Base-by-base conservation (phyloP, 2,329 filamentous ascomycete genomes). In the Talaromyces amestolkiae region DNA sequence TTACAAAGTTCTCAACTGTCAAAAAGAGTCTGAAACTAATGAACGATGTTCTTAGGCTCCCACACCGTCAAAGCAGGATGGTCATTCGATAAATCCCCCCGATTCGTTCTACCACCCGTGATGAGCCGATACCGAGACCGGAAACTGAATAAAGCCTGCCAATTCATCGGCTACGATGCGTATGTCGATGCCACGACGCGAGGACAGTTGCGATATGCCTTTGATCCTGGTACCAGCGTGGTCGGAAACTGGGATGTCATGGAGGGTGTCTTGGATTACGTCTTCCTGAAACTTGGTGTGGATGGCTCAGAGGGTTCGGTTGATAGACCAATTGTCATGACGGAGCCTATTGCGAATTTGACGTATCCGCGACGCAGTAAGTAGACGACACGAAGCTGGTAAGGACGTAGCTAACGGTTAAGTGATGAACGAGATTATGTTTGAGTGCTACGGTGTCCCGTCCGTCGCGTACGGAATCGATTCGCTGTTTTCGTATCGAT, bases 161-260 rank as follows among this genome's bases (percentile, higher is more conserved):
- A 91, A 31, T 97, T 98, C 75, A 90, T 96, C 53, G 95, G 95
- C 64, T 88, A 89, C 71, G 95, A 99, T 80, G 92, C 96, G 74
- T 98, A 95, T 74, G 90, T 93, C 69, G 95, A 99, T 79, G 95
- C 94, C 31, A 97, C 93, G 1, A 93, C 95, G 24, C 87, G 92
- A 65, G 92, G 93, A 11, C 95, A 98, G 76, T 89, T 96, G 66
- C 90, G 94, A 75, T 91, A 92, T 76, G 90, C 93, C 1, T 98
- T 97, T 72, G 95, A 99, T 76, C 86, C 90, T 1, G 93, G 93
- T 27, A 94, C 90, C 53, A 94, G 93, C 69, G 90, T 99, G 58
- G 88, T 98, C 67, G 93, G 92, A 77, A 98, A 98, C 76, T 99
- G 96, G 93, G 95, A 99, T 78, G 93, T 93, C 39, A 93, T 97